These are phyloP conservation scores for Hygrophila difformis DNA, from an alignment of 257 asterid species.

Conservation along the genomic window DNA sequence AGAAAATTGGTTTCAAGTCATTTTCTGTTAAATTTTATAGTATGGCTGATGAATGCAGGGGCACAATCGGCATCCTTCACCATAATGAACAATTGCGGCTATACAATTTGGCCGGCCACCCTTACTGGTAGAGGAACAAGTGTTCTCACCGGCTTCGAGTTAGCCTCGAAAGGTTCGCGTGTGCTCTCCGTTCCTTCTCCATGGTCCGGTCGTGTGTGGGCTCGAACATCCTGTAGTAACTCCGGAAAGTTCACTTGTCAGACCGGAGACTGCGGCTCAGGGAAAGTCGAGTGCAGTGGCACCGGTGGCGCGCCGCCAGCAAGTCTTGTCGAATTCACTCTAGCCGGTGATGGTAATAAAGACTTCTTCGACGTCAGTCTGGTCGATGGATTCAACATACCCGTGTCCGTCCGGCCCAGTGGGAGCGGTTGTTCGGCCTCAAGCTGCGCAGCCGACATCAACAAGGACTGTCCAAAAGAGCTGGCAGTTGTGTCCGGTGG, in stretches of 20 bases:
- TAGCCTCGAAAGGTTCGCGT: slow-evolving; percentile 20
- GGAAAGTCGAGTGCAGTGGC: slow-evolving; percentile 30
- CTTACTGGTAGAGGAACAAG: slow-evolving; percentile 23
- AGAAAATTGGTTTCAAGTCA: too few species aligned
- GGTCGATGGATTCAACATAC: slow-evolving; percentile 49
- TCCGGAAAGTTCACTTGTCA: slow-evolving; percentile 25
- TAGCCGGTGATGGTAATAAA: slow-evolving; percentile 13
- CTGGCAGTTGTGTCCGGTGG: slow-evolving; percentile 18
- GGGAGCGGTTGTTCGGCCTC: slow-evolving; percentile 8
- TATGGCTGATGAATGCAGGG: too few species aligned
- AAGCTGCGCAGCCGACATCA: slow-evolving; percentile 28
- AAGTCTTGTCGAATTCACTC: slow-evolving; percentile 31
- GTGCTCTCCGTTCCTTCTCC: slow-evolving; percentile 12
- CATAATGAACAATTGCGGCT: slow-evolving; percentile 31
- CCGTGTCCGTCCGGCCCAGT: slow-evolving; percentile 18
- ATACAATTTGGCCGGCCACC: slow-evolving; percentile 48
- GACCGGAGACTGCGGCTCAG: slow-evolving; percentile 34
- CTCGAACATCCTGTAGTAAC: slow-evolving; percentile 28
- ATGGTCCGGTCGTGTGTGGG: slow-evolving; percentile 56
- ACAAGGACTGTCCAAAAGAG: slow-evolving; percentile 22
- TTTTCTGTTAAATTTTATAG: too few species aligned
- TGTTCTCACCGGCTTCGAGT: slow-evolving; percentile 26
- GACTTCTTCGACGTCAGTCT: slow-evolving; percentile 45
- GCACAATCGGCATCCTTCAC: slow-evolving; percentile 26
- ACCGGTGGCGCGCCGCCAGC: slow-evolving; percentile 32